A percentile compares a stretch with the other conserved stretches of the same genome.
phyloP scores from a whole-genome alignment of 2,329 filamentous ascomycete species.

The Zymoseptoria crescenta region DNA sequence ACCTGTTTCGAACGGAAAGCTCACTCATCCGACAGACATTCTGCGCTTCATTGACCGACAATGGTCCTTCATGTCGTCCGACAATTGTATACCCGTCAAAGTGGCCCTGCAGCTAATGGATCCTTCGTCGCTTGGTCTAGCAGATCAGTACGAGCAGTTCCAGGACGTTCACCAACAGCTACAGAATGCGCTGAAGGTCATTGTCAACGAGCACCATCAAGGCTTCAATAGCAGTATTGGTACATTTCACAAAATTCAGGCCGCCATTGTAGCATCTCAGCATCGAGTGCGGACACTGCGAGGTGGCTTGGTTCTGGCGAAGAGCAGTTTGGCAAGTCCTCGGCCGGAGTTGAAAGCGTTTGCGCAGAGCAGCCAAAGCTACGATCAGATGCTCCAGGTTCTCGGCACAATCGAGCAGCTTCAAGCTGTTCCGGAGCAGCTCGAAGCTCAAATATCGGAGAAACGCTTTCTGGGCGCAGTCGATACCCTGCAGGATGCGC shows the following conservation, averaged over 20 bases:
- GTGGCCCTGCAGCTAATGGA: slow-evolving; percentile 93
- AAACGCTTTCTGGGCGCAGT: slow-evolving; percentile 92
- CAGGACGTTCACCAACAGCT: slow-evolving; percentile 75
- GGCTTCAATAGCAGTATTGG: slow-evolving; percentile 99
- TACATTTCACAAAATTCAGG: slow-evolving; percentile 97
- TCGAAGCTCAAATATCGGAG: slow-evolving; percentile 91
- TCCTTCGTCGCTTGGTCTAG: slow-evolving; percentile 82
- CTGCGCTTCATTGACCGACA: slow-evolving; percentile 77
- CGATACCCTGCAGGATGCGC: slow-evolving; percentile 78
- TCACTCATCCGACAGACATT: slow-evolving; percentile 41
- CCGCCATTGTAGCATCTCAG: slow-evolving; percentile 83
- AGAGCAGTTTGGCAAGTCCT: slow-evolving; percentile 72
- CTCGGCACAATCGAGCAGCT: slow-evolving; percentile 69
- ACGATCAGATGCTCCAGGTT: slow-evolving; percentile 80
- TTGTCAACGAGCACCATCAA: slow-evolving; percentile 97
- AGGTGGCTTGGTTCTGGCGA: slow-evolving; percentile 72
- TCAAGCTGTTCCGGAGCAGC: slow-evolving; percentile 78
- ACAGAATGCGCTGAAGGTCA: slow-evolving; percentile 85
- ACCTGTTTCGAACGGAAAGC: not conserved
- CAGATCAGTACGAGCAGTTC: slow-evolving; percentile 80
- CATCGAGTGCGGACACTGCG: slow-evolving; percentile 74
- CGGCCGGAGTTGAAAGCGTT: slow-evolving; percentile 86
- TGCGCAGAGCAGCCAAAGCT: slow-evolving; percentile 77
- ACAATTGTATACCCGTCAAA: slow-evolving; percentile 86
- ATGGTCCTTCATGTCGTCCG: slow-evolving; percentile 86